These are phyloP conservation scores for Dendrostoma leiphaemia DNA, from an alignment of 2,329 filamentous ascomycete species.

Conservation along the genomic window DNA sequence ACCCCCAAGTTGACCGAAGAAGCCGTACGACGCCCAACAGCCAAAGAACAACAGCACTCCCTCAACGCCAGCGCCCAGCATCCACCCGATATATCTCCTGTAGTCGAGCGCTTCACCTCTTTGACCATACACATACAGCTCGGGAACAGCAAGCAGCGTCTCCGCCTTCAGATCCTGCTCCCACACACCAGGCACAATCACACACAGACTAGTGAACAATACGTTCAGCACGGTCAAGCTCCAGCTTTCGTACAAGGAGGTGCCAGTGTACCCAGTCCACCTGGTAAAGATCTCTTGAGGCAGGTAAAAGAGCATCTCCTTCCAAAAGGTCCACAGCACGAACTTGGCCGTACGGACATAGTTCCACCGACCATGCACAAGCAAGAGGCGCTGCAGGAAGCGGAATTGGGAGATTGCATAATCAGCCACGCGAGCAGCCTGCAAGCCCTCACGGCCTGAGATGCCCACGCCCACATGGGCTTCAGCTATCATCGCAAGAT, in stretches of 20 bases:
- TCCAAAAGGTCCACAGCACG: constrained; percentile 90
- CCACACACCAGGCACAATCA: constrained; percentile 88
- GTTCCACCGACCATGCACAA: constrained; percentile 89
- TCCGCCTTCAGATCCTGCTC: constrained; percentile 83
- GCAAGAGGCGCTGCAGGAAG: constrained; percentile 78
- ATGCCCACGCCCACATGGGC: constrained; percentile 87
- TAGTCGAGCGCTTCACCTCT: constrained; percentile 71
- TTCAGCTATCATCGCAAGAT: constrained; percentile 91
- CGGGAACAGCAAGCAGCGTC: constrained; percentile 87
- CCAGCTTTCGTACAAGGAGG: constrained; percentile 84
- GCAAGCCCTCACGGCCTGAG: constrained; percentile 86
- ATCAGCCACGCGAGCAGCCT: constrained; percentile 86
- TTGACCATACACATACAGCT: constrained; percentile 84
- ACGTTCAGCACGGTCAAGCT: constrained; percentile 92
- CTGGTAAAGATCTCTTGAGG: constrained; percentile 81
- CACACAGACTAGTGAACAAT: constrained; percentile 83
- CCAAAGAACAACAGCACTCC: constrained; percentile 71
- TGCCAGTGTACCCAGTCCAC: constrained; percentile 85
- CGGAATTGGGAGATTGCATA: constrained; percentile 91
- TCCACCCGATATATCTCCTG: constrained; percentile 72
- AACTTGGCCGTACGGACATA: constrained; percentile 88
- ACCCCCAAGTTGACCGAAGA: constrained; percentile 37
- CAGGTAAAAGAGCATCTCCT: constrained; percentile 78
- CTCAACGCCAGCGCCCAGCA: constrained; percentile 69
- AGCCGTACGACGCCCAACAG: constrained; percentile 50